Percentiles rank a stretch among this genome's conserved stretches.
Evolutionary conservation across 1,139 yeast species (phyloP).

Genomic region (Debaryomyces psychrophilus): DNA sequence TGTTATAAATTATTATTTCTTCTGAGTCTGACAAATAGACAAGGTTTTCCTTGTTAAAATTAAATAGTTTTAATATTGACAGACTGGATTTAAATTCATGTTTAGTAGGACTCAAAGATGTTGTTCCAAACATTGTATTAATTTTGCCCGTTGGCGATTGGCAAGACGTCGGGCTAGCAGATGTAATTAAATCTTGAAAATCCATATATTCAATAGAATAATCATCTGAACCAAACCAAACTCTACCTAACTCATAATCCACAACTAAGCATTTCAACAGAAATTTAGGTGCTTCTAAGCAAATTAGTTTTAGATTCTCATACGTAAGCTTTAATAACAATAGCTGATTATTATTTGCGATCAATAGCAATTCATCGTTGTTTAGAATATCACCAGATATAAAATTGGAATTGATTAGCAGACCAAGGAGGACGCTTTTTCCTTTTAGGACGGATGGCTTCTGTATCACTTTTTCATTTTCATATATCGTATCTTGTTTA

Average conservation of each 20-base stretch:
- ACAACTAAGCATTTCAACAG: conserved; percentile 24
- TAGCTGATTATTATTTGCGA: conserved; percentile 48
- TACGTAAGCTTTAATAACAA: conserved; percentile 31
- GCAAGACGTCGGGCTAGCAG: conserved; percentile 14
- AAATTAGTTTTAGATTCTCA: conserved; percentile 27
- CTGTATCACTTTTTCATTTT: conserved; percentile 19
- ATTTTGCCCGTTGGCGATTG: conserved; percentile 1
- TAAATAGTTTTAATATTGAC: conserved; percentile 16
- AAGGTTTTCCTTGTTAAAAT: conserved; percentile 23
- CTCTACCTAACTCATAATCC: conserved; percentile 24
- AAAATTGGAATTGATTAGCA: conserved; percentile 50
- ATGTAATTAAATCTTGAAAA: conserved; percentile 19
- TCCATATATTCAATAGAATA: conserved; percentile 14
- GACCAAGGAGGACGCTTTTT: conserved; percentile 58
- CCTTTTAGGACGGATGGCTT: conserved; percentile 50
- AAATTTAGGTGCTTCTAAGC: conserved; percentile 21
- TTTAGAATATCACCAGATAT: conserved; percentile 39
- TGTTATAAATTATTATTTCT: conserved; percentile 31
- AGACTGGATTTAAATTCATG: conserved; percentile 8
- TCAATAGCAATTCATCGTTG: conserved; percentile 42
- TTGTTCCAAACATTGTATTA: conserved; percentile 1
- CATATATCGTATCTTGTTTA: conserved; percentile 13
- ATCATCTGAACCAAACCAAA: conserved; percentile 26
- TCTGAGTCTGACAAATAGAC: conserved; percentile 36
- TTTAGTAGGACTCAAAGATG: conserved; percentile 8